Evolutionary conservation across 805 yeast genomes (phyloP), one percentile per base, ranked within the genome.

Genomic region (Suhomyces vadensis): DNA sequence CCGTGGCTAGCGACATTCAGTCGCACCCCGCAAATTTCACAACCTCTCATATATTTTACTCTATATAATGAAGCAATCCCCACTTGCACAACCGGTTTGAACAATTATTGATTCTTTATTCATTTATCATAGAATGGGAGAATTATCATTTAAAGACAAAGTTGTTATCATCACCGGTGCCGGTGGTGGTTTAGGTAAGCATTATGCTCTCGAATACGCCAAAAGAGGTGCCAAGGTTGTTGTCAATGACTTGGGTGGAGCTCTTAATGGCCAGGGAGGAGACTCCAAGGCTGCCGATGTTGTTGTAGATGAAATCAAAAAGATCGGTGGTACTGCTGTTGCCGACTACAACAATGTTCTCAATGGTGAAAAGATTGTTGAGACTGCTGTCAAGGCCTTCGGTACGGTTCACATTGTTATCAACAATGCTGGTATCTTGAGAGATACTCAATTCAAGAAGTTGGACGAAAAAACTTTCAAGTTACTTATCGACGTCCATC

Each of bases 81-180:
- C 25, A 23, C 13, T 27, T 27, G 13, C 19, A 13, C 17, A 13
- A 6, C 5, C 33, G 16, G 16, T 29, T 29, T 14, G 10, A 29
- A 2, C 16, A 29, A 29, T 29, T 14, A 17, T 29, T 13, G 7
- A 33, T 23, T 19, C 31, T 27, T 27, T 24, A 8, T 10, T 10
- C 26, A 24, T 24, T 24, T 24, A 7, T 10, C 26, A 7, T 24
- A 33, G 17, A 16, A 64, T 65, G 72, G 60, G 66, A 13, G 53
- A 59, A 58, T 54, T 66, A 49, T 64, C 72, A 27, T 88, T 84
- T 59, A 85, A 87, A 57, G 89, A 83, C 56, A 84, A 86, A 64
- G 97, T 92, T 35, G 97, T 92, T 25, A 82, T 92, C 46, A 82
- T 92, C 62, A 92, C 97, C 39, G 99, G 99, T 25, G 94, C 97